Evolutionary conservation across 2,329 filamentous ascomycete genomes (phyloP), one percentile per base, ranked within the genome.

Genomic region (Exophiala viscosa): DNA sequence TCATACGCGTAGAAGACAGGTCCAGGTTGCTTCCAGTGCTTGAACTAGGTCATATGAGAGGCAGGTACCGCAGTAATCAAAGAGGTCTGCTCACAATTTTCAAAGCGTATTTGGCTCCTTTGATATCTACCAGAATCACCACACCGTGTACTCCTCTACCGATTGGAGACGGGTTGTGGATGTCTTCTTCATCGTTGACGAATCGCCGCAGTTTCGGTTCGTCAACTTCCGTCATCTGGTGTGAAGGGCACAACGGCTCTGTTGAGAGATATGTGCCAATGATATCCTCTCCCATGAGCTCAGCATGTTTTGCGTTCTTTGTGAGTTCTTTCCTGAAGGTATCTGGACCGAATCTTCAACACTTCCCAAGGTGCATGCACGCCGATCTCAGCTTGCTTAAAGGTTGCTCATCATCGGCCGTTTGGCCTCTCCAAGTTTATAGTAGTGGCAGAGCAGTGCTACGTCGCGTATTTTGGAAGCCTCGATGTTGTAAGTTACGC

Each of bases 121-220:
- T 51, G 32, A 50, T 51, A 20, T 4, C 18, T 31, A 36, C 43
- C 15, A 50, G 32, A 42, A 54, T 14, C 28, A 46, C 42, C 9
- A 54, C 48, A 31, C 42, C 46, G 31, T 54, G 48, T 28, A 18
- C n/a, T 20, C 48, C 48, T 4, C 13, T 40, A 32, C 47, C 43
- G 7, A 54, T 15, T 15, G 34, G 35, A 11, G 34, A 23, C 7
- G 48, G 46, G 11, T 42, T 5, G 18, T 42, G 33, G 8, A 51
- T 23, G n/a, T n/a, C 41, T 15, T 54, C 52, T 51, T 50, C 33
- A 28, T 46, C 3, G 41, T 54, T 7, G 42, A 51, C 18, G 23
- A 54, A 54, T 11, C 52, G 52, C 20, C 48, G 41, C 18, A 54
- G 35, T 46, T 54, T 49, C 13, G 44, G 33, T 38, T 47, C 15